These are phyloP conservation scores for Apophysomyces sp. DNA, from an alignment of 371 early-diverging fungal species.

Conservation along the genomic window DNA sequence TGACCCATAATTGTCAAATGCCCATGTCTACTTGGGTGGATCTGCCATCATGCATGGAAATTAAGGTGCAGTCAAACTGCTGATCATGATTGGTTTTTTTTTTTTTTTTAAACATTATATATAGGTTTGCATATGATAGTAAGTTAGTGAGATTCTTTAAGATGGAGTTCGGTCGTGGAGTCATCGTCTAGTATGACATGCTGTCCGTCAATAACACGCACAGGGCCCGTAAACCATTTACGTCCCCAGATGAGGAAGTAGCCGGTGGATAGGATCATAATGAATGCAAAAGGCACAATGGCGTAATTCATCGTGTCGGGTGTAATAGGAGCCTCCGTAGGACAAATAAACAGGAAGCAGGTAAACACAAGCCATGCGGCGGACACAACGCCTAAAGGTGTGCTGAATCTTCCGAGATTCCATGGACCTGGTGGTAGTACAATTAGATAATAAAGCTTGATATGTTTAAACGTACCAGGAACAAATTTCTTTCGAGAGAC, in stretches of 20 bases:
- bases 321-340: constrained; percentile 36
- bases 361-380: constrained; percentile 43
- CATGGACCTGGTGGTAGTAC: constrained; percentile 32
- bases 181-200: constrained; percentile 47
- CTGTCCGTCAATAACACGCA: constrained; percentile 42
- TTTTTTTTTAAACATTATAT: no score
- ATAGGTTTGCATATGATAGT: background rate
- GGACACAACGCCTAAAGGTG: constrained; percentile 34
- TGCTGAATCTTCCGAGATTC: constrained; percentile 40
- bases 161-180: background rate
- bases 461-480: constrained; percentile 26
- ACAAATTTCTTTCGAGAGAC: constrained; percentile 54
- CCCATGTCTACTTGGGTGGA: no score
- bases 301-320: constrained; percentile 53
- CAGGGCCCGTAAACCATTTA: constrained; percentile 46
- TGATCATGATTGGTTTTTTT: no score
- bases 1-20: no score
- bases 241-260: constrained; percentile 49
- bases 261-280: constrained; percentile 39
- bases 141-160: background rate
- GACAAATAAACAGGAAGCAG: constrained; percentile 45
- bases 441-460: background rate
- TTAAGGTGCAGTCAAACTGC: no score
- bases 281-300: constrained; percentile 50
- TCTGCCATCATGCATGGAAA: no score